Base-by-base conservation (phyloP, 805 yeast genomes). In the Dipodascus albidus region DNA sequence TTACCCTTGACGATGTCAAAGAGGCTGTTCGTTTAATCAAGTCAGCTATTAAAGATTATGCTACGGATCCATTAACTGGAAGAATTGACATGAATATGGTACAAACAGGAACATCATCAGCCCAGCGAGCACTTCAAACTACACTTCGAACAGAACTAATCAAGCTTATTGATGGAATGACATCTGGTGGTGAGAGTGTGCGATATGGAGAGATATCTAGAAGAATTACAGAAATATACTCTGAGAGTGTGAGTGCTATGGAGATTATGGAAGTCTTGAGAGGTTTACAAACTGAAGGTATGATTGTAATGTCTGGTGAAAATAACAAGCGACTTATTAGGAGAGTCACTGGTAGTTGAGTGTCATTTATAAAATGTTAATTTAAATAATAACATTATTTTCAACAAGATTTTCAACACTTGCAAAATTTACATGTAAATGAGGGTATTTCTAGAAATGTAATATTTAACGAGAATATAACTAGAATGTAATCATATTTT, bases 21-120 rank as follows among this genome's bases (percentile, higher is more conserved):
- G 99, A 93, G 67, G 96, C 98, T 0, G 97, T 90, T 2, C 78
- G 99, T 59, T 74, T 93, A 59, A 93, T 91, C 65, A 82, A 85
- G 61, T 80, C 95, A 2, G 99, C 99, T 14, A 87, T 93, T 59
- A 93, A 93, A 67, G 98, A 93, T 59, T 93, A 93, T 67, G 99
- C 99, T 15, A 93, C 96, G 2, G 99, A 93, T 71, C 99, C 99
- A 22, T 74, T 83, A 35, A 91, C 99, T 0, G 99, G 99, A 27
- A 80, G 93, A 62, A 93, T 93, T 59, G 99, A 93, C 66, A 89
- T 93, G 96, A 96, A 89, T 67, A 74, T 93, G 66, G 90, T 93
- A 24, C 97, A 91, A 70, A 93, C 98, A 0, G 99, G 98, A 50
- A 89, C 90, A 49, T 86, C 96, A 0, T 77, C 87, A 1, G 87